A percentile compares a stretch with the other conserved stretches of the same genome.
Conservation (phyloP, 306 rosid species). For the Alnus glutinosa region DNA sequence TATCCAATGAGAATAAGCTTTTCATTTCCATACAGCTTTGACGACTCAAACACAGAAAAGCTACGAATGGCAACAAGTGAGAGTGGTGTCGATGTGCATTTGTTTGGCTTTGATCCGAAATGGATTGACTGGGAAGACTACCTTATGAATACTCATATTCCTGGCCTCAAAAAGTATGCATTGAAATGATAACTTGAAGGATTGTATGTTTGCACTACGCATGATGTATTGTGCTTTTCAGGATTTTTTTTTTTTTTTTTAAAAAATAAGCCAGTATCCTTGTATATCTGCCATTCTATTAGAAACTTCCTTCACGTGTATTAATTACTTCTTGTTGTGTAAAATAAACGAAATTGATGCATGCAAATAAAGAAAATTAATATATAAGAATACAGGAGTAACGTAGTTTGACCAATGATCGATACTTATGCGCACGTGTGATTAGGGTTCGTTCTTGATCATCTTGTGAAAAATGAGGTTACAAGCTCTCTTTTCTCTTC, state of each 20-base stretch:
- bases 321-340: neutral
- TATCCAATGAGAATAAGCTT: neutral
- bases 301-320: neutral
- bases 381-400: too few species aligned
- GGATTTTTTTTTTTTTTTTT: neutral
- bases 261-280: neutral
- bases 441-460: too few species aligned
- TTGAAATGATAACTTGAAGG: constrained; percentile 1
- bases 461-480: too few species aligned
- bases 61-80: constrained; percentile 9
- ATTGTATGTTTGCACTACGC: neutral
- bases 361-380: too few species aligned
- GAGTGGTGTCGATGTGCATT: neutral
- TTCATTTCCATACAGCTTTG: constrained; percentile 33
- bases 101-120: constrained; percentile 37
- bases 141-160: constrained; percentile 41
- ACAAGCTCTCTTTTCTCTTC: too few species aligned
- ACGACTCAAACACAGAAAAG: constrained; percentile 40
- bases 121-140: constrained; percentile 48
- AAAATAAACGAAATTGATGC: too few species aligned
- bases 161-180: constrained; percentile 39
- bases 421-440: too few species aligned
- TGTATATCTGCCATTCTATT: neutral
- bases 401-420: too few species aligned
- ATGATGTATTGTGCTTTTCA: neutral